These are phyloP conservation scores for Candida nemodendra DNA, from an alignment of 805 yeast species.

Conservation along the genomic window DNA sequence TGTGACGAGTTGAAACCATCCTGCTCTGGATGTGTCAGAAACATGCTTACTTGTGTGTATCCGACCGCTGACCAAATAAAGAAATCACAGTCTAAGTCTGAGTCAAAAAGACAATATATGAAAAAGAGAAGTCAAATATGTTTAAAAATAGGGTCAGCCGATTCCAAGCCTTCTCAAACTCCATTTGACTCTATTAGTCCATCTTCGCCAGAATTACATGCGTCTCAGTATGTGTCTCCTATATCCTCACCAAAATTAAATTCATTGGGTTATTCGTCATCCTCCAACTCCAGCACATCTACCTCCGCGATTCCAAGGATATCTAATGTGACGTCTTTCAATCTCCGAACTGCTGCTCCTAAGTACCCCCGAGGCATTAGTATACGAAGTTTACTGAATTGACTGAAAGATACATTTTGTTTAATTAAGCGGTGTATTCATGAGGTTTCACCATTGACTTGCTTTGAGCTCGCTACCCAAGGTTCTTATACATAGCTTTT, in stretches of 20 bases:
- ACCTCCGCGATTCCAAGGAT: conserved; percentile 5
- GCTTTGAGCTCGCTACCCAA: no score
- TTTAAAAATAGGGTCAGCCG: no score
- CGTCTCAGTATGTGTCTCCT: conserved; percentile 24
- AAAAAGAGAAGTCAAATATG: no score
- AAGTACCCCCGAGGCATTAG: conserved; percentile 20
- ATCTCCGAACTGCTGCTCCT: conserved; percentile 1
- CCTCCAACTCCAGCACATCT: conserved; percentile 1
- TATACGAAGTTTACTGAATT: conserved; percentile 29
- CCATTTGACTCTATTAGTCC: no score
- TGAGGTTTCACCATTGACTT: no score
- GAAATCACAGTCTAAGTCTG: conserved; percentile 11
- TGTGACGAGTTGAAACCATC: conserved; percentile 36
- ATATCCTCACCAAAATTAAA: conserved; percentile 26
- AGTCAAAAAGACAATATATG: conserved; percentile 2
- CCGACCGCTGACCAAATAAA: conserved; percentile 26
- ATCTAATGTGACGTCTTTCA: conserved; percentile 3
- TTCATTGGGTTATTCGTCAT: conserved; percentile 5
- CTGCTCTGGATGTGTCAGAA: conserved; percentile 36
- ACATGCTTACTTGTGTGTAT: conserved; percentile 34
- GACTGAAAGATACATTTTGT: neutral
- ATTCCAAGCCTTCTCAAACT: no score
- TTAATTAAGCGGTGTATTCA: no score
- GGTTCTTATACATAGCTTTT: no score
- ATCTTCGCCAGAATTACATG: no score